Evolutionary conservation across 1,139 yeast species (phyloP).

Genomic region (Yamadazyma atmosphaerica): DNA sequence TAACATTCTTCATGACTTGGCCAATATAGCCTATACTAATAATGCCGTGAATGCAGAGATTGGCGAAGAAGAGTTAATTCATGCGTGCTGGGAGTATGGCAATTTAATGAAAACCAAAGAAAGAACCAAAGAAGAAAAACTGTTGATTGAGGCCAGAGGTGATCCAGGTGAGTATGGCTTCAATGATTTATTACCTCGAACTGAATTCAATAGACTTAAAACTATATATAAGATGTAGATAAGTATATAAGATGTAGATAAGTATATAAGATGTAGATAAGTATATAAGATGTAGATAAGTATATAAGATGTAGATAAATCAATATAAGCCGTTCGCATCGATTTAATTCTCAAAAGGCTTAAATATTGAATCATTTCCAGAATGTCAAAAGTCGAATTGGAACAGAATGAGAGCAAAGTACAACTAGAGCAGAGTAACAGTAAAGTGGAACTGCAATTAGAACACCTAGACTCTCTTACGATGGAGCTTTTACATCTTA

Average conservation of each 20-base stretch:
- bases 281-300: too few species aligned
- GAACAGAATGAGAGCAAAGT: too few species aligned
- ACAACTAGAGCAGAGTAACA: too few species aligned
- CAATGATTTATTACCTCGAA: constrained; percentile 49
- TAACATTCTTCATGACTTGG: constrained; percentile 75
- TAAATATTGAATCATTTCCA: too few species aligned
- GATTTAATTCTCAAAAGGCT: too few species aligned
- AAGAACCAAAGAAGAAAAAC: constrained; percentile 37
- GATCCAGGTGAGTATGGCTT: constrained; percentile 42
- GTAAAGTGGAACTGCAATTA: too few species aligned
- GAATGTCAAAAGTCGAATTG: too few species aligned
- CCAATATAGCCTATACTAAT: constrained; percentile 51
- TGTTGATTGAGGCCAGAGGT: constrained; percentile 34
- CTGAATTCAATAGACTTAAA: constrained; percentile 44
- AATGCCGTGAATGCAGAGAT: constrained; percentile 24
- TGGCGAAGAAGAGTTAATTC: constrained; percentile 70
- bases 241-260: too few species aligned
- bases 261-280: too few species aligned
- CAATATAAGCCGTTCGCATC: too few species aligned
- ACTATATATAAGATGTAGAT: constrained; percentile 31
- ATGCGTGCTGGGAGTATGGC: constrained; percentile 54
- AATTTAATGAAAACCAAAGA: constrained; percentile 38
- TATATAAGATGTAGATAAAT: too few species aligned
- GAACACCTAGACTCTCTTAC: constrained; percentile 8
- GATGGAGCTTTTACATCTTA: constrained; percentile 20